Conservation (phyloP, 345 rosid genomes). For the Arabis alpina region DNA sequence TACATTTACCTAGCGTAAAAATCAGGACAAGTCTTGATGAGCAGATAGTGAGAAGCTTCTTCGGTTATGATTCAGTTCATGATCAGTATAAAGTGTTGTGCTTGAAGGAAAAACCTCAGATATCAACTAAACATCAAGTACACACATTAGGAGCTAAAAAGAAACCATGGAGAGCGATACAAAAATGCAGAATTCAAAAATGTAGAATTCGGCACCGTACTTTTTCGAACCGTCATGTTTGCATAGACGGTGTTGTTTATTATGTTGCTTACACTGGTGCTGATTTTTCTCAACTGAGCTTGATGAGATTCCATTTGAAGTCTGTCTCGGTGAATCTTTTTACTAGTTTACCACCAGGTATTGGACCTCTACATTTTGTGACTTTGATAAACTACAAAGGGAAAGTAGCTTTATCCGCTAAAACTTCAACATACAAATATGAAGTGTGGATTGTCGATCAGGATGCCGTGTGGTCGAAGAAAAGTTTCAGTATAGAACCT, state of each 20-base stretch:
- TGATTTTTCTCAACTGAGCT: background rate
- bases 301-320: constrained; percentile 19
- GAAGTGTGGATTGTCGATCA: constrained; percentile 27
- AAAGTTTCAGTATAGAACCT: background rate
- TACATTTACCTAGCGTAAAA: too few relatives aligned
- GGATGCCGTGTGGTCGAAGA: constrained; percentile 12
- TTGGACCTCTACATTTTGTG: too few relatives aligned
- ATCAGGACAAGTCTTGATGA: too few relatives aligned
- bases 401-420: background rate
- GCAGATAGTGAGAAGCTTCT: too few relatives aligned
- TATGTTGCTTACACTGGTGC: background rate
- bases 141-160: constrained; percentile 5
- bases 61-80: too few relatives aligned
- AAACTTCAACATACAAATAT: background rate
- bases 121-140: constrained; percentile 19
- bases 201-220: constrained; percentile 4
- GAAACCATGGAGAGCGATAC: constrained; percentile 5
- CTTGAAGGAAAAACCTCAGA: background rate
- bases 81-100: background rate
- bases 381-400: too few relatives aligned
- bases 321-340: background rate
- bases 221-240: constrained; percentile 1
- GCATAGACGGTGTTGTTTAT: constrained; percentile 27
- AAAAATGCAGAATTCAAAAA: background rate
- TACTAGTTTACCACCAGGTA: too few relatives aligned